Base-by-base conservation (phyloP, 2,329 filamentous ascomycete genomes). In the Clarireedia homoeocarpa region DNA sequence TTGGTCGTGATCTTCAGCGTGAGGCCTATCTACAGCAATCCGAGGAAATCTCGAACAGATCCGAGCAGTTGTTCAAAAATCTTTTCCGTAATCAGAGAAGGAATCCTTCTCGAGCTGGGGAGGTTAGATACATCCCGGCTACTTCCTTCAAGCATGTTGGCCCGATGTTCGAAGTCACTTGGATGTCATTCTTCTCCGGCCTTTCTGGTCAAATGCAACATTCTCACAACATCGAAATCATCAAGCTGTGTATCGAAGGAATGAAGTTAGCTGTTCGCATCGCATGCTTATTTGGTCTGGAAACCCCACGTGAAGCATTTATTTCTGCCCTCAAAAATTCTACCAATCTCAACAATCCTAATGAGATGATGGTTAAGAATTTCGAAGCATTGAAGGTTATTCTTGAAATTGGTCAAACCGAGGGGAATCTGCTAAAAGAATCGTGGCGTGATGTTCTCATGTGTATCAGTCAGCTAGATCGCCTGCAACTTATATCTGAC, bases 131-230 rank as follows among this genome's bases (percentile, higher is more conserved):
- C 71, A 95, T 99, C 54, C 88, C 90, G 1, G 94, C 94, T 3
- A 94, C 90, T 1, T 97, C 91, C 0, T 91, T 90, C 70, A 92
- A 90, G 65, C 94, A 99, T 70, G 88, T 96, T 50, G 94, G 94
- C 0, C 91, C 94, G 0, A 99, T 99, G 94, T 97, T 99, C 68
- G 91, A 96, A 66, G 91, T 96, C 24, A 95, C 91, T 0, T 99
- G 94, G 94, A 99, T 97, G 92, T 96, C 92, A 9, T 95, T 96
- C 71, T 87, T 99, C 67, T 97, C 92, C 5, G 91, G 91, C 0
- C 79, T 99, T 26, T 96, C 92, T 1, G 91, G 89, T 51, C 89
- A 95, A 63, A 91, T 94, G 70, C 94, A 97, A 65, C 91, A 96
- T 68, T 88, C 89, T 0, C 89, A 95, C 63, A 96, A 96, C 66